Conservation (phyloP, 2,329 filamentous ascomycete genomes). For the Fusarium annulatum region DNA sequence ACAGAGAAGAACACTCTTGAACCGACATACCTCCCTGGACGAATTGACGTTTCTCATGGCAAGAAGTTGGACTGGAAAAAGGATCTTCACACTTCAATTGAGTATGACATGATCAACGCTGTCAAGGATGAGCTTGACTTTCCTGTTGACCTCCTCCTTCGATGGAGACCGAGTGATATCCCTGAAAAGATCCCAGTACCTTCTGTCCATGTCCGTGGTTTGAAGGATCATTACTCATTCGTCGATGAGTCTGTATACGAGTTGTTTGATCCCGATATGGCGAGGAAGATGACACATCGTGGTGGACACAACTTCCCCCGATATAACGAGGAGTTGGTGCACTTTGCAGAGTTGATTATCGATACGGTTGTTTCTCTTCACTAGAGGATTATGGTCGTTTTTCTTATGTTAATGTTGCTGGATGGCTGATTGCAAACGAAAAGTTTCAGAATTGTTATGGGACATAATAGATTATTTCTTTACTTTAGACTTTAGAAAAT, state of each 20-base stretch:
- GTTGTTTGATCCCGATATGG: background rate
- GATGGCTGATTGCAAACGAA: background rate
- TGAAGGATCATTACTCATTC: background rate
- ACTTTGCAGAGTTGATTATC: background rate
- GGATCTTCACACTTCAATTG: background rate
- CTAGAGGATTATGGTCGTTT: background rate
- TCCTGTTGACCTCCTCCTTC: background rate
- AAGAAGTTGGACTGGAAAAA: background rate
- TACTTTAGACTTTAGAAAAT: background rate
- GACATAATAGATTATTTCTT: background rate
- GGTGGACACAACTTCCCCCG: background rate
- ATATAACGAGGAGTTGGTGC: background rate
- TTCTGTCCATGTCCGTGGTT: background rate
- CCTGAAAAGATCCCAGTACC: background rate
- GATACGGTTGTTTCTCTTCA: background rate
- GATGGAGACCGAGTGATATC: background rate
- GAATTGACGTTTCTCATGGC: background rate
- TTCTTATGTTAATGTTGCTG: background rate
- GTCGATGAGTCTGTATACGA: background rate
- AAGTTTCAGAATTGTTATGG: background rate
- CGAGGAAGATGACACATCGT: background rate
- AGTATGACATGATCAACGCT: background rate
- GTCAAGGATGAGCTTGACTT: background rate
- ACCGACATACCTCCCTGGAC: background rate
- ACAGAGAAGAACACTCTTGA: background rate